Percentiles rank a stretch among this genome's conserved stretches.
Conservation (phyloP, 768 basidiomycete species). For the Rhodocollybia butyracea region DNA sequence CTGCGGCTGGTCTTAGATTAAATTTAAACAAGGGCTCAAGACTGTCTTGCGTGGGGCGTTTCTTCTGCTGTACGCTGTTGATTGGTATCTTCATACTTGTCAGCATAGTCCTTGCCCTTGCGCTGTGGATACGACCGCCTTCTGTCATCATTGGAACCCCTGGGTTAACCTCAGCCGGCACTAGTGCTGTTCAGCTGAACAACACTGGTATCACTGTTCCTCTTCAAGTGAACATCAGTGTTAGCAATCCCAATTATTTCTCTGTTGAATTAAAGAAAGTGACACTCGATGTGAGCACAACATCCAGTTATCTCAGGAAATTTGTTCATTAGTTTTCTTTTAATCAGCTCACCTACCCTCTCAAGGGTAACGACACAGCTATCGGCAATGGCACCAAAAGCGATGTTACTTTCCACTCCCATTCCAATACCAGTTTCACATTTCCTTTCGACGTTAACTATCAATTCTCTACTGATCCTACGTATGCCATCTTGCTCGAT, state of each 20-base stretch:
- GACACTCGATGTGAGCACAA: conserved; percentile 47
- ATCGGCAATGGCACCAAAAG: conserved; percentile 60
- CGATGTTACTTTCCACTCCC: conserved; percentile 44
- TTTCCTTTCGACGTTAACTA: conserved; percentile 76
- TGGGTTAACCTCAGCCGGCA: conserved; percentile 32
- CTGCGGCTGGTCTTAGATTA: not conserved
- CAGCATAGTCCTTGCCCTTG: conserved; percentile 62
- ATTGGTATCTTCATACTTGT: conserved; percentile 60
- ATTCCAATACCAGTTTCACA: conserved; percentile 59
- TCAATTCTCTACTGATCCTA: conserved; percentile 50
- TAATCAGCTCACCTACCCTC: conserved; percentile 68
- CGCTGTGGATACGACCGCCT: conserved; percentile 79
- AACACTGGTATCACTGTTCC: conserved; percentile 47
- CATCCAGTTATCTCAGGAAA: not conserved
- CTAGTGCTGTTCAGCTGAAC: conserved; percentile 36
- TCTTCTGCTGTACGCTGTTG: conserved; percentile 76
- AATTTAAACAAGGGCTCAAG: conserved; percentile 51
- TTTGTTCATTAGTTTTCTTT: not conserved
- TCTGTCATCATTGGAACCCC: conserved; percentile 56
- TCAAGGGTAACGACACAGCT: conserved; percentile 63
- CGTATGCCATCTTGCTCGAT: conserved; percentile 52
- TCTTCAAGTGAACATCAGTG: conserved; percentile 69
- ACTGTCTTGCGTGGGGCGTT: conserved; percentile 58
- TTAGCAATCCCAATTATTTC: conserved; percentile 82
- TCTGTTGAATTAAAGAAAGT: conserved; percentile 62